A percentile compares a stretch with the other conserved stretches of the same genome.
phyloP scores from a whole-genome alignment of 2,329 filamentous ascomycete species.

The Blastomyces percursus region DNA sequence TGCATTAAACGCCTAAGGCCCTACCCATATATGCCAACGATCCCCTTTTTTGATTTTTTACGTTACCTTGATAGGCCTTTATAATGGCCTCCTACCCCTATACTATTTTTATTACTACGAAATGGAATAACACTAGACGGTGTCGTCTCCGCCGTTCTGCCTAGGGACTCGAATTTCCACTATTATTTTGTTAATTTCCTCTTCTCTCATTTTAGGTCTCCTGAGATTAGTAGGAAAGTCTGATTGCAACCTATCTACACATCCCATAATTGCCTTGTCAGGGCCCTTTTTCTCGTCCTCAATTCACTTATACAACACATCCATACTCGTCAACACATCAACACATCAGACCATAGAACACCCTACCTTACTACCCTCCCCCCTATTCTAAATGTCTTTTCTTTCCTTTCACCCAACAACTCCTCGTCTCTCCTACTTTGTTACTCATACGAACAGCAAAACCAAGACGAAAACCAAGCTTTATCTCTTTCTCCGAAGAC shows the following conservation, averaged over 20 bases:
- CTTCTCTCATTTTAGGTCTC: not conserved
- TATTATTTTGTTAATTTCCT: not conserved
- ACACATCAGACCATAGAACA: conserved; percentile 8
- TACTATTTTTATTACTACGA: not conserved
- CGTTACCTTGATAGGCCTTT: not conserved
- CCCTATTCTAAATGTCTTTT: conserved; percentile 8
- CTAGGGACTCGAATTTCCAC: not conserved
- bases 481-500: too few relatives aligned
- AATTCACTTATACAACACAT: not conserved
- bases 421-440: not conserved
- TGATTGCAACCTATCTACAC: not conserved
- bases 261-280: not conserved
- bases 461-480: not conserved
- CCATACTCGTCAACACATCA: not conserved
- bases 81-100: not conserved
- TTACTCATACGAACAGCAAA: not conserved
- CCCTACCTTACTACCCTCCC: conserved; percentile 8
- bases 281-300: not conserved
- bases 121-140: conserved; percentile 2
- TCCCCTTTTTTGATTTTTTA: not conserved
- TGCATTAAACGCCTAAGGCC: not conserved
- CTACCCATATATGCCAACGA: not conserved
- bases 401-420: conserved; percentile 9
- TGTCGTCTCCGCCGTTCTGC: not conserved
- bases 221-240: not conserved